phyloP scores from a whole-genome alignment of 1,284 basidiomycete genomes.

The Neonothopanus nambi region DNA sequence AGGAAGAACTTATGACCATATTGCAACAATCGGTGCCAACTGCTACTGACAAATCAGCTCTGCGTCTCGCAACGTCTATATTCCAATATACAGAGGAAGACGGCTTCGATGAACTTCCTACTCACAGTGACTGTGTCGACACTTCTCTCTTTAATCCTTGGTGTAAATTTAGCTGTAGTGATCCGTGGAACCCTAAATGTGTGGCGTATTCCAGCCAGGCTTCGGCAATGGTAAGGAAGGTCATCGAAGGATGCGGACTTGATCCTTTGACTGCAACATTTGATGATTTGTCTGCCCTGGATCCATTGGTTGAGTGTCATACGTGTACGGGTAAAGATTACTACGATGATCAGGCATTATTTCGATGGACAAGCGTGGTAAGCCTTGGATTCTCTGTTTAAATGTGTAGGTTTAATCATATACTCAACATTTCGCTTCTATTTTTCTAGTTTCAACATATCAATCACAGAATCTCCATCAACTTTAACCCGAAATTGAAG shows the following conservation, averaged over 20 bases:
- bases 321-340: conserved; percentile 2
- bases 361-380: no score
- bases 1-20: background rate
- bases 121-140: background rate
- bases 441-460: no score
- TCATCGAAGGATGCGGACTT: conserved; percentile 4
- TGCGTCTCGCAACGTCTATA: background rate
- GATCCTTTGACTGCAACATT: conserved; percentile 1
- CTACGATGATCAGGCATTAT: no score
- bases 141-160: background rate
- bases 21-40: background rate
- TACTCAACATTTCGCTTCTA: no score
- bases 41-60: background rate
- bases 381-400: no score
- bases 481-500: no score
- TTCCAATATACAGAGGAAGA: background rate
- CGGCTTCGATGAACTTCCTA: background rate
- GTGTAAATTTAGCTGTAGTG: background rate
- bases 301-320: conserved; percentile 3
- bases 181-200: background rate
- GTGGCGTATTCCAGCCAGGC: background rate
- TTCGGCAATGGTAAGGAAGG: background rate
- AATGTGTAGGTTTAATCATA: no score
- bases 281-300: background rate
- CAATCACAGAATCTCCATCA: no score